Evolutionary conservation across 2,329 filamentous ascomycete species (phyloP).

Genomic region (Macrophomina phaseolina): DNA sequence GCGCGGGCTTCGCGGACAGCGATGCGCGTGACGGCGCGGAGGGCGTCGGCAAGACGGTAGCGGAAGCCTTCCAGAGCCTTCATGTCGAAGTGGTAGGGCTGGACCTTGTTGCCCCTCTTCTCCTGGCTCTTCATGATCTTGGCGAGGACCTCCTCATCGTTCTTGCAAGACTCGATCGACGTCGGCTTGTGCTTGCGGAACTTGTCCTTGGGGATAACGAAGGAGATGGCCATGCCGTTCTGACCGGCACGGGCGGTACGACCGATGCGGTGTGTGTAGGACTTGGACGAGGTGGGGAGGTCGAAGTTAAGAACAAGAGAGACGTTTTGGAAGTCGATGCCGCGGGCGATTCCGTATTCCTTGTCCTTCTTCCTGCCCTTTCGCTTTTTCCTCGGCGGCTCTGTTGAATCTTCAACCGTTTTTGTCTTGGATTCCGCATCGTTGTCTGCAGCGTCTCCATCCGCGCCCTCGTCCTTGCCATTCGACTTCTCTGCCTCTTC

Average conservation of each 20-base stretch:
- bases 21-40: conserved; percentile 87
- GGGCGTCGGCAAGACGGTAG: conserved; percentile 91
- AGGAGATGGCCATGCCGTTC: conserved; percentile 93
- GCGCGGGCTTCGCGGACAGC: conserved; percentile 89
- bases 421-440: conserved; percentile 37
- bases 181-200: conserved; percentile 93
- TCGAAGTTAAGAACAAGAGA: conserved; percentile 88
- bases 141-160: conserved; percentile 83
- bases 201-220: conserved; percentile 81
- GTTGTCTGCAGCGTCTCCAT: conserved; percentile 47
- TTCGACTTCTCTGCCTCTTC: conserved; percentile 34
- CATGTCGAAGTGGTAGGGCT: conserved; percentile 95
- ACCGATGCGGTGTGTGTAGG: conserved; percentile 96
- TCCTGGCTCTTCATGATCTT: conserved; percentile 80
- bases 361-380: conserved; percentile 72
- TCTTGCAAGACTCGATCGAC: conserved; percentile 72
- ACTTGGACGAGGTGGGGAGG: conserved; percentile 83
- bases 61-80: conserved; percentile 90
- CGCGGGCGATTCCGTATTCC: conserved; percentile 93
- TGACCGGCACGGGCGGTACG: conserved; percentile 90
- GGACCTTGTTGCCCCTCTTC: conserved; percentile 79
- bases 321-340: conserved; percentile 96
- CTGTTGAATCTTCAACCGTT: conserved; percentile 26
- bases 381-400: conserved; percentile 63
- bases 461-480: conserved; percentile 31